A percentile compares a stretch with the other conserved stretches of the same genome.
Conservation (phyloP, 225 moss, liverwort and hornwort genomes). For the Physcomitrellopsis africana region DNA sequence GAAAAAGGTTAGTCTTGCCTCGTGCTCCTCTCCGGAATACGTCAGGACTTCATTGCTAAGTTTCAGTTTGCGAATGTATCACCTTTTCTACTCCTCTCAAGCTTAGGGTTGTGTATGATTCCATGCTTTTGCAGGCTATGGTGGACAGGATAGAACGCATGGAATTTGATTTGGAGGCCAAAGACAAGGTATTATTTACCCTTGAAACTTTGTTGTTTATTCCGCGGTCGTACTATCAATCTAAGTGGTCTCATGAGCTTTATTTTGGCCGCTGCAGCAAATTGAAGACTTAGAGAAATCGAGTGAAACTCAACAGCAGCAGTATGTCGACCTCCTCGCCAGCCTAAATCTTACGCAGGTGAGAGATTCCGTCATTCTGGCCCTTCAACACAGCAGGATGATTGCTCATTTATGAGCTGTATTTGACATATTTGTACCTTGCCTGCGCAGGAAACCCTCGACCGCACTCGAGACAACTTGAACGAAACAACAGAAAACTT, state of each 20-base stretch:
- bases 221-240: neutral
- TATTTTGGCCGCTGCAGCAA: constrained; percentile 46
- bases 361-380: neutral
- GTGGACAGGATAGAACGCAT: constrained; percentile 78
- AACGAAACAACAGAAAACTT: constrained; percentile 66
- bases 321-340: constrained; percentile 57
- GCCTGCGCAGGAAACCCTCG: constrained; percentile 60
- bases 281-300: constrained; percentile 71
- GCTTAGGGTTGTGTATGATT: neutral
- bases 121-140: constrained; percentile 57
- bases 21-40: neutral
- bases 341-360: constrained; percentile 78
- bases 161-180: constrained; percentile 76
- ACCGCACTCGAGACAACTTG: constrained; percentile 67
- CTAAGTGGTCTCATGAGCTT: constrained; percentile 15
- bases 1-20: constrained; percentile 58
- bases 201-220: neutral
- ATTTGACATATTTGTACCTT: neutral
- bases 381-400: too few species aligned
- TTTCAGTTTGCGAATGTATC: too few species aligned
- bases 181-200: constrained; percentile 67
- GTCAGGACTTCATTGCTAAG: neutral
- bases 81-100: neutral
- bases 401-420: neutral
- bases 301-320: constrained; percentile 66